Conservation (phyloP, 768 basidiomycete genomes). For the Tylopilus cervinicoccineus region DNA sequence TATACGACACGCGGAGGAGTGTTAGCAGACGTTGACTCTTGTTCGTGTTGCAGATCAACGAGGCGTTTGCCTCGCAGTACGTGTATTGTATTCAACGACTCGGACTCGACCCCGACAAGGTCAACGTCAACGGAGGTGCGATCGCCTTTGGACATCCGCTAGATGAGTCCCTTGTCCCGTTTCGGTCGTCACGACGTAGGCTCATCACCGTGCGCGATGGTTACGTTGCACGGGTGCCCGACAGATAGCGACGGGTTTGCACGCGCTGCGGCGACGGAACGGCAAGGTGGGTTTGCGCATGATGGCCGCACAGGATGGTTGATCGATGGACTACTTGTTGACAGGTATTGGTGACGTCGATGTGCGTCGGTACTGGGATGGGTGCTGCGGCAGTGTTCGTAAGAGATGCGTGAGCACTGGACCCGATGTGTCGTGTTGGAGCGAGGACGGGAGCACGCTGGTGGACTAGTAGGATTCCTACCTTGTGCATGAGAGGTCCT, state of each 20-base stretch:
- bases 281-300: slow-evolving; percentile 47
- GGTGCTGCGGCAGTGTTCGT: slow-evolving; percentile 81
- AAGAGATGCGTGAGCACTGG: slow-evolving; percentile 35
- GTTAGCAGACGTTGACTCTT: not conserved
- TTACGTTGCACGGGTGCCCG: slow-evolving; percentile 80
- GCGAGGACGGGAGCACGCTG: too few relatives aligned
- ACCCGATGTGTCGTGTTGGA: too few relatives aligned
- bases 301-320: not conserved
- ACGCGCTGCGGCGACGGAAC: slow-evolving; percentile 63
- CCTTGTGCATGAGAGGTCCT: too few relatives aligned
- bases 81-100: slow-evolving; percentile 70
- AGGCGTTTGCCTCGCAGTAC: slow-evolving; percentile 85
- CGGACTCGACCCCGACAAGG: slow-evolving; percentile 56
- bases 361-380: slow-evolving; percentile 92
- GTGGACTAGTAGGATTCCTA: too few relatives aligned
- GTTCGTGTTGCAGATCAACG: slow-evolving; percentile 66
- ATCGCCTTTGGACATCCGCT: slow-evolving; percentile 83
- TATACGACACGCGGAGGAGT: slow-evolving; percentile 18
- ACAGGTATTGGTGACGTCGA: slow-evolving; percentile 78
- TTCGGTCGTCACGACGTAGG: not conserved
- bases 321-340: not conserved
- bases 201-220: slow-evolving; percentile 15
- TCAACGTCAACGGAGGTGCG: slow-evolving; percentile 89
- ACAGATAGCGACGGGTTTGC: slow-evolving; percentile 80
- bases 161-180: slow-evolving; percentile 48